These are phyloP conservation scores for Penicillium chermesinum DNA, from an alignment of 495 filamentous ascomycete species.

Conservation along the genomic window DNA sequence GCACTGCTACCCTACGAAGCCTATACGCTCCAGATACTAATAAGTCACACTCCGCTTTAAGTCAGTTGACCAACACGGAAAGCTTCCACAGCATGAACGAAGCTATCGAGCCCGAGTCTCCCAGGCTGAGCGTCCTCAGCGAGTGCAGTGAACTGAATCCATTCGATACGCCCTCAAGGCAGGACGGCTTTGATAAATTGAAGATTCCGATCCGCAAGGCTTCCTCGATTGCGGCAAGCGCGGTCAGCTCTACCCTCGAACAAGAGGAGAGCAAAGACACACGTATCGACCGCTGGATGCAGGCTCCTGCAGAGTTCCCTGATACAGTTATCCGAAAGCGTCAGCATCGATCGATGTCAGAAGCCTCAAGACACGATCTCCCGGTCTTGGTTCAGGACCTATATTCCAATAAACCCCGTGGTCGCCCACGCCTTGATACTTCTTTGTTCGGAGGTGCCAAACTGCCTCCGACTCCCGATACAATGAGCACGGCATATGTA, in stretches of 20 bases:
- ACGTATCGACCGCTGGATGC: slow-evolving; percentile 31
- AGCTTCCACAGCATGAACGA: slow-evolving; percentile 34
- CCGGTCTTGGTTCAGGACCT: slow-evolving; percentile 17
- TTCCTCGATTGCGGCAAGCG: slow-evolving; percentile 10
- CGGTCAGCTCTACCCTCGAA: slow-evolving; percentile 15
- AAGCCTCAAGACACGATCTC: slow-evolving; percentile 15
- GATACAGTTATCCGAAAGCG: slow-evolving; percentile 18
- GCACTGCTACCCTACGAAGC: slow-evolving; percentile 61
- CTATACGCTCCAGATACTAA: slow-evolving; percentile 52
- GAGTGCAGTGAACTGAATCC: slow-evolving; percentile 73
- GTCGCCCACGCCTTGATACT: slow-evolving; percentile 25
- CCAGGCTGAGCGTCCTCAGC: slow-evolving; percentile 69
- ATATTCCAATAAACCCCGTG: slow-evolving; percentile 19
- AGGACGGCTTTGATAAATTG: slow-evolving; percentile 25
- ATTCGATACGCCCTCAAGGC: slow-evolving; percentile 36
- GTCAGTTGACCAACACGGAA: slow-evolving; percentile 32
- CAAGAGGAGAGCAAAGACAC: slow-evolving; percentile 17
- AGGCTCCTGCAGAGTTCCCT: slow-evolving; percentile 14
- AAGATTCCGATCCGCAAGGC: slow-evolving; percentile 30
- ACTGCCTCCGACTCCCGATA: slow-evolving; percentile 43
- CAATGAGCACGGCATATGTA: slow-evolving; percentile 40
- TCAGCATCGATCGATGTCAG: slow-evolving; percentile 14
- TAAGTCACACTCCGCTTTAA: slow-evolving; percentile 26
- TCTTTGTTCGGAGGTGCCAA: slow-evolving; percentile 31
- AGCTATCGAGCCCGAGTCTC: slow-evolving; percentile 43